A percentile compares a stretch with the other conserved stretches of the same genome.
Evolutionary conservation across 1,284 basidiomycete genomes (phyloP).

Genomic region (Ganoderma lingzhi): DNA sequence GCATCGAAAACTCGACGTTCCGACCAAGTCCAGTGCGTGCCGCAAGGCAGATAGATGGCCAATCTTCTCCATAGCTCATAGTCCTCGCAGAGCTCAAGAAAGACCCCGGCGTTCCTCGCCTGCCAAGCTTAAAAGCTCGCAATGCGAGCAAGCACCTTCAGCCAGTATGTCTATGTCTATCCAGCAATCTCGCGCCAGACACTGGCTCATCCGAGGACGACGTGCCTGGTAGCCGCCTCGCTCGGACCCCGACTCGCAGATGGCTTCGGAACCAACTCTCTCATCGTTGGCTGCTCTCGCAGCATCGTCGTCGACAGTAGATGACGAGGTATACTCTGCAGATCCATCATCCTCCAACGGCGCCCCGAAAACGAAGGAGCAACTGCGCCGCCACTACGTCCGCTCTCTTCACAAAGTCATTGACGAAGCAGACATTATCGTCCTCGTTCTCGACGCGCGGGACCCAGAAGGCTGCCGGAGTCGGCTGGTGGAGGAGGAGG

Average conservation of each 20-base stretch:
- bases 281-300: conserved; percentile 63
- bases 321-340: conserved; percentile 33
- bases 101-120: conserved; percentile 82
- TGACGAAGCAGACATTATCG: conserved; percentile 91
- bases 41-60: background rate
- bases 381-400: conserved; percentile 74
- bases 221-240: conserved; percentile 25
- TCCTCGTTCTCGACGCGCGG: conserved; percentile 89
- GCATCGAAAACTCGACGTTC: conserved; percentile 55
- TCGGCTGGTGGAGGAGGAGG: conserved; percentile 90
- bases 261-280: conserved; percentile 78
- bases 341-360: conserved; percentile 39
- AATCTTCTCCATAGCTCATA: conserved; percentile 10
- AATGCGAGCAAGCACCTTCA: conserved; percentile 62
- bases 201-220: conserved; percentile 11
- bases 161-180: conserved; percentile 45
- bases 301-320: conserved; percentile 40
- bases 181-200: background rate
- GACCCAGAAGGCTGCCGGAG: conserved; percentile 93
- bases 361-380: conserved; percentile 65
- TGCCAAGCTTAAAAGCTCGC: conserved; percentile 72
- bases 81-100: conserved; percentile 72
- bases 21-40: conserved; percentile 61
- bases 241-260: conserved; percentile 63
- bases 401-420: conserved; percentile 91